phyloP scores from a whole-genome alignment of 495 filamentous ascomycete species.

The Parathielavia hyrcaniae region DNA sequence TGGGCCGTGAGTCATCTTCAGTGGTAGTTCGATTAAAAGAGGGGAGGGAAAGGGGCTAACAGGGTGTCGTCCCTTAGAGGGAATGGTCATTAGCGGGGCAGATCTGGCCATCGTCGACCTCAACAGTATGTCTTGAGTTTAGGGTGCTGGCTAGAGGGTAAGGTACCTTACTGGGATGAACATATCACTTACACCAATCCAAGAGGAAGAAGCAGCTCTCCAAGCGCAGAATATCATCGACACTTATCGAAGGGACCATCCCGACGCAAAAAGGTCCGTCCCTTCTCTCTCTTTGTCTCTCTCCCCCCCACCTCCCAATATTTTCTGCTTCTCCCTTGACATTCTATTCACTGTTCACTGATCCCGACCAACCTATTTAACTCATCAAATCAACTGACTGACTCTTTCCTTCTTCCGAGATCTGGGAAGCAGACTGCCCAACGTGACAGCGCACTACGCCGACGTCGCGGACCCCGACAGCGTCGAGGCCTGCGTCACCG shows the following conservation, averaged over 20 bases:
- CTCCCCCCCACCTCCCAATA: too few relatives aligned
- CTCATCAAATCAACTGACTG: too few relatives aligned
- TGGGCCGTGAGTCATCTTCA: conserved; percentile 55
- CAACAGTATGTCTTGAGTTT: conserved; percentile 60
- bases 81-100: conserved; percentile 75
- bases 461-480: conserved; percentile 77
- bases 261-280: conserved; percentile 60
- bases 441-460: conserved; percentile 80
- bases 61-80: conserved; percentile 40
- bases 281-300: too few relatives aligned
- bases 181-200: not conserved
- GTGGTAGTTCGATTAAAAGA: not conserved
- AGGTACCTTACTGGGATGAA: too few relatives aligned
- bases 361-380: not conserved
- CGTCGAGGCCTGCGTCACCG: conserved; percentile 62
- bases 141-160: too few relatives aligned
- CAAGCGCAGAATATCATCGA: conserved; percentile 66
- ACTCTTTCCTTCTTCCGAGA: too few relatives aligned
- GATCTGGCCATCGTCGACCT: conserved; percentile 89
- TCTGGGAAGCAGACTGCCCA: conserved; percentile 53
- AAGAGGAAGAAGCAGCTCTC: conserved; percentile 77
- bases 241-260: conserved; percentile 69
- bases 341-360: not conserved
- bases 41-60: not conserved
- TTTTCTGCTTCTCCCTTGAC: not conserved